A percentile compares a stretch with the other conserved stretches of the same genome.
These are phyloP conservation scores for Coemansia umbellata DNA, from an alignment of 192 early-diverging fungal genomes.

Conservation along the genomic window DNA sequence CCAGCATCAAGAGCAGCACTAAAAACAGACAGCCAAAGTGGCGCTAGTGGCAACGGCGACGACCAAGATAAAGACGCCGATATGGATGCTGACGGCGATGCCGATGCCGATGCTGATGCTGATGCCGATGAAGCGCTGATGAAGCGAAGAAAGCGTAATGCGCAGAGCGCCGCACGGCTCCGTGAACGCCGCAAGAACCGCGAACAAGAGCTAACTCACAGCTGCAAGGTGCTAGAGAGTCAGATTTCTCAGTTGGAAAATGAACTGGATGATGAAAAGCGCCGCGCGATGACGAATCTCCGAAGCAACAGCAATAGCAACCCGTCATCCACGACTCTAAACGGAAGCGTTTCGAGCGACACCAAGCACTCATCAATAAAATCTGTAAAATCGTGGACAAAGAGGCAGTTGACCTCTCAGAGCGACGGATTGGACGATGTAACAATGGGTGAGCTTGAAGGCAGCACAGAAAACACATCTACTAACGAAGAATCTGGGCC, in stretches of 20 bases:
- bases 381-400: background rate
- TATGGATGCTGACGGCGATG: conserved; percentile 1
- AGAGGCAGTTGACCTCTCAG: conserved; percentile 4
- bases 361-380: background rate
- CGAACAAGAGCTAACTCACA: conserved; percentile 29
- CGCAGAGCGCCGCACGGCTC: conserved; percentile 46
- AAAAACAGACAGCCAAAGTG: background rate
- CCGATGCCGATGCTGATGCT: background rate
- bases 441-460: conserved; percentile 10
- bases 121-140: conserved; percentile 33
- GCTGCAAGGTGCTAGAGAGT: conserved; percentile 29
- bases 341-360: background rate
- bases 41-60: background rate
- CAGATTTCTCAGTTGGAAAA: conserved; percentile 33
- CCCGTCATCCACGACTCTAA: background rate
- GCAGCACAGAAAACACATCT: background rate
- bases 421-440: conserved; percentile 10
- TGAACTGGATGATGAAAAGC: conserved; percentile 37
- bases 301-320: background rate
- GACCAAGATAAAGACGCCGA: background rate
- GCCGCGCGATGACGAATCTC: conserved; percentile 14
- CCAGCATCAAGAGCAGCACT: background rate
- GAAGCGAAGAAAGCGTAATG: conserved; percentile 47
- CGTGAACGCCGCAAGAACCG: conserved; percentile 47
- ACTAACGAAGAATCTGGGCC: background rate